Percentiles rank a stretch among this genome's conserved stretches.
These are phyloP conservation scores for Pistacia vera DNA, from an alignment of 345 rosid species.

Conservation along the genomic window DNA sequence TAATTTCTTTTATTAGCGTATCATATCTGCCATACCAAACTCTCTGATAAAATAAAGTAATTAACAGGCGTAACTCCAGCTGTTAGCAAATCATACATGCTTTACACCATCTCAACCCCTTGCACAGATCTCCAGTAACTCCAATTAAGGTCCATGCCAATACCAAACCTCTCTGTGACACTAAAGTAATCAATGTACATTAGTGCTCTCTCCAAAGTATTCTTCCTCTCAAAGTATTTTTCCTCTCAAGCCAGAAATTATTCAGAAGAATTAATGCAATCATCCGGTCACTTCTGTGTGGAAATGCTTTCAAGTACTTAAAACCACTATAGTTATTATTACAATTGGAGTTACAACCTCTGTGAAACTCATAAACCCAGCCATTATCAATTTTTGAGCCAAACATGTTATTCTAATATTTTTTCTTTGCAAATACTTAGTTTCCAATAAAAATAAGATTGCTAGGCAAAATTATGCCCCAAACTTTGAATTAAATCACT, in stretches of 20 bases:
- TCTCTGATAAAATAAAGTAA: too few species aligned
- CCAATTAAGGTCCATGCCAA: background rate
- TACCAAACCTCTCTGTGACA: background rate
- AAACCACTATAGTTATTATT: background rate
- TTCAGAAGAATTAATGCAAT: background rate
- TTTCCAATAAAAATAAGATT: too few species aligned
- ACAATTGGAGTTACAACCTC: background rate
- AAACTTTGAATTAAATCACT: too few species aligned
- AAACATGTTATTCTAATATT: too few species aligned
- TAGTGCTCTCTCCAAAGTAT: slow-evolving; percentile 2
- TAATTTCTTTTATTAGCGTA: background rate
- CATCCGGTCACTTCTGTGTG: background rate
- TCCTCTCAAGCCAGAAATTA: background rate
- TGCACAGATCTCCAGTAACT: background rate
- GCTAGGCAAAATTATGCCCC: too few species aligned
- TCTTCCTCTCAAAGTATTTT: background rate
- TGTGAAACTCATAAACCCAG: background rate
- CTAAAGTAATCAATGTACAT: background rate
- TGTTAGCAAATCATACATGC: slow-evolving; percentile 10
- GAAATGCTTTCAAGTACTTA: background rate
- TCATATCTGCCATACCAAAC: background rate
- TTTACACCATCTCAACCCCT: background rate
- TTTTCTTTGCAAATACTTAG: too few species aligned
- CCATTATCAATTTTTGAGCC: too few species aligned
- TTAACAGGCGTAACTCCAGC: too few species aligned